These are phyloP conservation scores for Fusarium hostae DNA, from an alignment of 2,329 filamentous ascomycete genomes.

Conservation along the genomic window DNA sequence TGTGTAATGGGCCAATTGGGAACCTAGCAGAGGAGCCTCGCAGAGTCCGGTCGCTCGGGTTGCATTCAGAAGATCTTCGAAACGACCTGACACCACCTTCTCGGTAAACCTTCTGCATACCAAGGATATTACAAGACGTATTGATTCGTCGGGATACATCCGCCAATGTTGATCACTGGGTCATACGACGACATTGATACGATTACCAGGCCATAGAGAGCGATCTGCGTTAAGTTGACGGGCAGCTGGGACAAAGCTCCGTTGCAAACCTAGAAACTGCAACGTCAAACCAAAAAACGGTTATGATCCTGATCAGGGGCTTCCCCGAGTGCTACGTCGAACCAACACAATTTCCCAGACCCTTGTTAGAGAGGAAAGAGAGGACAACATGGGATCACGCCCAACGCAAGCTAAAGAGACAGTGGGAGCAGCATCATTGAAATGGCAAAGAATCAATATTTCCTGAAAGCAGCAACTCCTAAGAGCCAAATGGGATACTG, in stretches of 20 bases:
- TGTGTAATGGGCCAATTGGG: not conserved
- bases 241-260: not conserved
- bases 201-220: not conserved
- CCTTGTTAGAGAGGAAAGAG: not conserved
- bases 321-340: not conserved
- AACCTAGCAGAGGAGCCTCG: not conserved
- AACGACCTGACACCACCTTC: not conserved
- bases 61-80: not conserved
- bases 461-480: not conserved
- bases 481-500: not conserved
- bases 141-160: not conserved
- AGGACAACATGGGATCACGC: not conserved
- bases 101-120: not conserved
- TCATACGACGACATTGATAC: not conserved
- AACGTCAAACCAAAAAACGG: not conserved
- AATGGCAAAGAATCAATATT: too few species aligned
- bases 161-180: not conserved
- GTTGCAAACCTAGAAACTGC: not conserved
- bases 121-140: not conserved
- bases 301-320: not conserved
- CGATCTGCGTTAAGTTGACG: not conserved
- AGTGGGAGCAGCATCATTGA: rapidly evolving
- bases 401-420: not conserved
- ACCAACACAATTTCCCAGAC: not conserved
- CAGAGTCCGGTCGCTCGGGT: not conserved